Base-by-base conservation (phyloP, 169 alveolate genomes). In the Theileria annulata region DNA sequence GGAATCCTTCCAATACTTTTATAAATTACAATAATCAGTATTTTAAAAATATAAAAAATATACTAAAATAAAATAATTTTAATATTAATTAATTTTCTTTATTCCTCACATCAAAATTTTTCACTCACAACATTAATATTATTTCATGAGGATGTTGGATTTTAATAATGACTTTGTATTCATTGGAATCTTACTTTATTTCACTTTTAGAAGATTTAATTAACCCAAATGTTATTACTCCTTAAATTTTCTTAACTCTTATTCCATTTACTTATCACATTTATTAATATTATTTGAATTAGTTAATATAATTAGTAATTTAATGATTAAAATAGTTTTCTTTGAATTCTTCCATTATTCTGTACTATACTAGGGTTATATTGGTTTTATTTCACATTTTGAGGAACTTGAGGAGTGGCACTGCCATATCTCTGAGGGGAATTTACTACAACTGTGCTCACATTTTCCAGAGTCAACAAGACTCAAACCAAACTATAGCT, bases 401-500 rank as follows among this genome's bases (percentile, higher is more conserved):
- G 42, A 37, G 49, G 51, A 25, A 23, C 15, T 33, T 30, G 10
- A 66, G 74, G 74, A 12, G 31, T 60, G 28, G 31, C 59, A 33
- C 54, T 10, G 64, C n/a, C 4, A 75, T 86, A 33, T 68, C 87
- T 31, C 71, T 86, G 58, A 78, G 92, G 48, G 88, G 84, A 63
- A 49, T 86, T 68, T 86, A 81, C 80, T 86, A 86, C 82, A 81
- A 68, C 21, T 69, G 79, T 56, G 82, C 86, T 19, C 64, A 67
- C 23, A 48, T 81, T 30, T 86, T 84, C 75, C 71, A 64, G 51
- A 76, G 78, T 3, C 92, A 86, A 74, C 58, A 54, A n/a, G 71
- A 71, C 35, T 75, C 87, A 31, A 76, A 86, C 79, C 63, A 66
- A 54, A 70, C 74, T 4, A 42, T 86, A 62, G 86, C 85, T 31